Base-by-base conservation (phyloP, 352 stramenopile species). In the Pythium dissimile region DNA sequence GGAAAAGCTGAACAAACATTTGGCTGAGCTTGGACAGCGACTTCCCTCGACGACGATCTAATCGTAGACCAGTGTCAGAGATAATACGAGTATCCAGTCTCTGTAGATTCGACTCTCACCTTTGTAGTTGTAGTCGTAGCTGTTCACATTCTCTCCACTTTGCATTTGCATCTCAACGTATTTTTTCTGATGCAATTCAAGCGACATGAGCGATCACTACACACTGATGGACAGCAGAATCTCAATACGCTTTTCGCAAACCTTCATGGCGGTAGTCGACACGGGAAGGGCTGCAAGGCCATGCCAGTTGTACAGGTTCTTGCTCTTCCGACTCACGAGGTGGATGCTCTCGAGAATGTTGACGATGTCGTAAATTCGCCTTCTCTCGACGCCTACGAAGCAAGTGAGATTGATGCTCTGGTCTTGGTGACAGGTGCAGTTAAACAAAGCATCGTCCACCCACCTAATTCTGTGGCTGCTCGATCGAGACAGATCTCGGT, bases 351-450 rank as follows among this genome's bases (percentile, higher is more conserved):
- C 95, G 26, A 99, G 77, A 68, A 99, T 98, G 67, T 99, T 99
- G 44, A 99, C 94, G 38, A 99, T 97, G 70, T 99, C 96, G 66
- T 99, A 99, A 49, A 99, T 98, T 16, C 96, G 76, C 35, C 96
- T 79, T 38, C 96, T 80, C 66, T 98, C 95, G 0, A 98, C 94
- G 2, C 86, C 84, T 68, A 91, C 13, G 20, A 28, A 5, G 18
- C n/a, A 24, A 46, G 13, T 11, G n/a, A 21, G 30, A 15, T 35
- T 31, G 24, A 54, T 8, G 9, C 27, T 11, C 7, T 16, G 13
- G 49, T 1, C 30, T n/a, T n/a, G n/a, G n/a, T n/a, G n/a, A n/a
- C n/a, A n/a, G n/a, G n/a, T n/a, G n/a, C n/a, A n/a, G n/a, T n/a
- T n/a, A n/a, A n/a, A n/a, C n/a, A n/a, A n/a, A n/a, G n/a, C n/a